These are phyloP conservation scores for Teratosphaeria viscida DNA, from an alignment of 2,329 filamentous ascomycete species.

Conservation along the genomic window DNA sequence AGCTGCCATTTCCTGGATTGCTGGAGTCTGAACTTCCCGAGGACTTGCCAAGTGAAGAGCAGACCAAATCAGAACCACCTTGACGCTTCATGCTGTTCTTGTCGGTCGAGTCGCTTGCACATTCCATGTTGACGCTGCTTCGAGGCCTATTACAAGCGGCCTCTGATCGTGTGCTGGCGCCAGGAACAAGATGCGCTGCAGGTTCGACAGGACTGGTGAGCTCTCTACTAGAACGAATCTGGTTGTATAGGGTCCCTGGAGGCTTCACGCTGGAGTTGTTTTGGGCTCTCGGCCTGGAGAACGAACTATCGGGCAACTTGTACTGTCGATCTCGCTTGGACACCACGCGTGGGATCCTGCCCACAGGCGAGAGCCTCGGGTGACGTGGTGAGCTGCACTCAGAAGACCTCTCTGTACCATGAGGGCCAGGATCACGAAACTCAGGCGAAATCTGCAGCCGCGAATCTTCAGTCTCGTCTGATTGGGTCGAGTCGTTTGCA, in stretches of 20 bases:
- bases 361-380: slow-evolving; percentile 61
- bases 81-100: slow-evolving; percentile 16
- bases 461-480: background rate
- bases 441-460: slow-evolving; percentile 4
- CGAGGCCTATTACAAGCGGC: slow-evolving; percentile 1
- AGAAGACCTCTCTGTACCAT: slow-evolving; percentile 39
- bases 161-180: slow-evolving; percentile 18
- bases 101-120: slow-evolving; percentile 15
- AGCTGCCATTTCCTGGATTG: slow-evolving; percentile 52
- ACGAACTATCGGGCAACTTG: slow-evolving; percentile 63
- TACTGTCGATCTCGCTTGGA: slow-evolving; percentile 53
- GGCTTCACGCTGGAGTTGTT: slow-evolving; percentile 24
- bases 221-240: slow-evolving; percentile 18
- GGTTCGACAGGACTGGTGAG: slow-evolving; percentile 22
- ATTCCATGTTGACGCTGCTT: slow-evolving; percentile 13
- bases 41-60: slow-evolving; percentile 62
- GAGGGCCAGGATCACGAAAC: slow-evolving; percentile 11
- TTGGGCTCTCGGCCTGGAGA: slow-evolving; percentile 59
- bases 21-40: slow-evolving; percentile 50
- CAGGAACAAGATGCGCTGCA: slow-evolving; percentile 18
- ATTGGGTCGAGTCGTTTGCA: background rate
- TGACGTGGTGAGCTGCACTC: slow-evolving; percentile 21
- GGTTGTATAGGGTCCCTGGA: slow-evolving; percentile 18
- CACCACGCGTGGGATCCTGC: slow-evolving; percentile 74
- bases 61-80: slow-evolving; percentile 51